Evolutionary conservation across 164 flowering plant genomes (phyloP).

Genomic region (Cinnamomum micranthum): DNA sequence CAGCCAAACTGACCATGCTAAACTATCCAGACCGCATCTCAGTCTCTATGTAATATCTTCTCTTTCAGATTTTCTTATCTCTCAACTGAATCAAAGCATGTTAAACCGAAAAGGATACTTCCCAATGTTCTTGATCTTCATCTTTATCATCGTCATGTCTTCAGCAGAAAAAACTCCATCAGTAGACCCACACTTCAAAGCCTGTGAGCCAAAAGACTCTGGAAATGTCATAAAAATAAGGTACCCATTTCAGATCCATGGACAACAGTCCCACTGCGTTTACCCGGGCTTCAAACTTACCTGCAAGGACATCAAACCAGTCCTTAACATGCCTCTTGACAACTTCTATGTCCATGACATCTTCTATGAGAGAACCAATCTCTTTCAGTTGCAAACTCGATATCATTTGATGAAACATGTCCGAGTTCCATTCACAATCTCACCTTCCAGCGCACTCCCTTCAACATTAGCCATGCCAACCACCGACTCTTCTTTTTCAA

Average conservation of each 20-base stretch:
- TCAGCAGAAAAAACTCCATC: conserved; percentile 13
- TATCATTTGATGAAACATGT: conserved; percentile 1
- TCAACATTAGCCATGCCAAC: no score
- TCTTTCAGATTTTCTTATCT: neutral
- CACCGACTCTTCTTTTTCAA: no score
- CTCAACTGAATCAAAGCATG: neutral
- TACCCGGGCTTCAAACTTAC: conserved; percentile 33
- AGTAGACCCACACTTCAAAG: conserved; percentile 21
- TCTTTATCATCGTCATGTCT: neutral
- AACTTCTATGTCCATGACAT: conserved; percentile 39
- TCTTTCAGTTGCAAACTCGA: conserved; percentile 22
- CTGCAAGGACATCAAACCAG: conserved; percentile 29
- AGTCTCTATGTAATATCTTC: neutral
- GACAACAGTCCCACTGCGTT: conserved; percentile 48
- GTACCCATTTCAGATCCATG: conserved; percentile 50
- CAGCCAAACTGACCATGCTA: neutral
- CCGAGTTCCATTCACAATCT: no score
- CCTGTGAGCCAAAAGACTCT: conserved; percentile 37
- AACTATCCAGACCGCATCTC: neutral
- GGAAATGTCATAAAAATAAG: conserved; percentile 37
- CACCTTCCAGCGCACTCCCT: no score
- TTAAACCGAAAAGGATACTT: neutral
- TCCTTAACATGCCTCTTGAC: conserved; percentile 29
- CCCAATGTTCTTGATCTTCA: neutral
- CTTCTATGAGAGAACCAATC: conserved; percentile 29